Evolutionary conservation across 2,329 filamentous ascomycete species (phyloP), one percentile per base, ranked within the genome.

Genomic region (Pseudonectria foliicola): DNA sequence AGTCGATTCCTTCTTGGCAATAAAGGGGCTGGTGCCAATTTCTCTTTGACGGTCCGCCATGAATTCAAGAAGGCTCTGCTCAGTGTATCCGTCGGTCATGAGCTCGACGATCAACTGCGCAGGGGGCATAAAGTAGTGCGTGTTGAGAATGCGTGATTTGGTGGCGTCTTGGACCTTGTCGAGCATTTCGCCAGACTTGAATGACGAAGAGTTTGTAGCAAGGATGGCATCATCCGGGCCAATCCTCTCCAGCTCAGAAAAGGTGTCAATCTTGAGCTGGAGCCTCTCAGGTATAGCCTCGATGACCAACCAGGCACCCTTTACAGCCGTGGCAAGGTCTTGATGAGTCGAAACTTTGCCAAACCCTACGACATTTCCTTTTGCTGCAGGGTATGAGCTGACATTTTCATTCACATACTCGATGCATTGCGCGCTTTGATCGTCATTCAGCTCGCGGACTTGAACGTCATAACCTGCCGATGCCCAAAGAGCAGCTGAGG

Each of bases 271-370:
- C 53, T 75, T 76, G 23, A 72, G 45, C 6, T 59, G 46, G 8
- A 72, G 55, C 35, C 60, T 66, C 46, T 74, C 73, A 0, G 70
- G 71, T 0, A 75, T 63, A 11, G 64, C 68, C 49, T 73, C 72
- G 38, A 74, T 62, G n/a, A 73, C 65, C 6, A 74, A 56, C 72
- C 67, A 77, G 3, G 70, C 63, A 24, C 66, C 52, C 2, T 49
- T 33, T 5, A 75, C 62, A 0, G 70, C 64, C 0, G 45, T 33
- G 7, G 55, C 38, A 2, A 73, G 45, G 18, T 62, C 55, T 6
- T 60, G 53, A n/a, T 61, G 56, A 3, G 56, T 56, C 8, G 49
- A 34, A 0, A 55, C 47, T 1, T 39, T 49, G 1, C 63, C 65
- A 7, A 33, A 29, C 0, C 38, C 39, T 13, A 5, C 18, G 8